phyloP scores from a whole-genome alignment of 2,329 filamentous ascomycete species.

The Thelonectria rubi region DNA sequence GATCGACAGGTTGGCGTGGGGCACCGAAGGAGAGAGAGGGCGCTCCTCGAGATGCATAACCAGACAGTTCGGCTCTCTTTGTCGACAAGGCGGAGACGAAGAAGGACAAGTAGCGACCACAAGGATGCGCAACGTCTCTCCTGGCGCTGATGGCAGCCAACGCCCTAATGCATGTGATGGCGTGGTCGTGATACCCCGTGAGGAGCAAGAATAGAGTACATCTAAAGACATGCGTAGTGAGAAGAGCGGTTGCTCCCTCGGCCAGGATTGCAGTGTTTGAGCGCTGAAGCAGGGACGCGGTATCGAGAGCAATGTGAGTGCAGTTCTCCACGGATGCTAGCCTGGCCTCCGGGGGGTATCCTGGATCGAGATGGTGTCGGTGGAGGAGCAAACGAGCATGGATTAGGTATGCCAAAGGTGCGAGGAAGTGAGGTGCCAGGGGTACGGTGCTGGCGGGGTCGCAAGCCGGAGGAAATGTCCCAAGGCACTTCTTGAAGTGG shows the following conservation, averaged over 20 bases:
- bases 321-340: constrained; percentile 80
- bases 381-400: constrained; percentile 86
- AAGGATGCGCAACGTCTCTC: constrained; percentile 77
- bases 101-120: constrained; percentile 83
- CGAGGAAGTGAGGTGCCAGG: constrained; percentile 78
- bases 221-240: constrained; percentile 88
- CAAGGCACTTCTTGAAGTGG: constrained; percentile 79
- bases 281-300: constrained; percentile 77
- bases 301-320: constrained; percentile 78
- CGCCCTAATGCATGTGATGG: constrained; percentile 76
- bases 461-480: constrained; percentile 78
- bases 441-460: constrained; percentile 72
- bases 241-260: constrained; percentile 75
- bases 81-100: constrained; percentile 75
- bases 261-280: constrained; percentile 65
- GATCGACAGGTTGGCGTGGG: constrained; percentile 45
- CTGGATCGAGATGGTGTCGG: constrained; percentile 84
- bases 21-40: constrained; percentile 46
- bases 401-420: constrained; percentile 80
- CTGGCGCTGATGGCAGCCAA: constrained; percentile 75
- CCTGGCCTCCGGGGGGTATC: constrained; percentile 72
- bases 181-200: constrained; percentile 75
- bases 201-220: constrained; percentile 84
- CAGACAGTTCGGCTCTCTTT: constrained; percentile 59
- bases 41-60: constrained; percentile 48